Evolutionary conservation across 345 rosid species (phyloP).

Genomic region (Erucastrum elatum): DNA sequence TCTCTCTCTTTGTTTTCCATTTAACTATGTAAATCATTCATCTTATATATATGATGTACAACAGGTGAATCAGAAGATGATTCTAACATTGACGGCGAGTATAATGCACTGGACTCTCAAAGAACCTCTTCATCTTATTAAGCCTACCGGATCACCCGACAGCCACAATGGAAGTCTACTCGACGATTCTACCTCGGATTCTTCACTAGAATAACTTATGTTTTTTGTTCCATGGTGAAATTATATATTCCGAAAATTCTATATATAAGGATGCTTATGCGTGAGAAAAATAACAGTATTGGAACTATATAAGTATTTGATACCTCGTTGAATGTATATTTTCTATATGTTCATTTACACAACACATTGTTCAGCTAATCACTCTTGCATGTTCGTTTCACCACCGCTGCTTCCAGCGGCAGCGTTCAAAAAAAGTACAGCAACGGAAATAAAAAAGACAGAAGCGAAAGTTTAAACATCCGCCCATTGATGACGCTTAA

Average conservation of each 20-base stretch:
- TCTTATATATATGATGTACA: neutral
- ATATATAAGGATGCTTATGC: conserved; percentile 5
- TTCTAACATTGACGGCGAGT: conserved; percentile 87
- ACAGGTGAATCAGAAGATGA: conserved; percentile 99
- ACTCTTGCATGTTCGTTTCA: no score
- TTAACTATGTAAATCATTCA: no score
- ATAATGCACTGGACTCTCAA: conserved; percentile 90
- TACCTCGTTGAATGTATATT: no score
- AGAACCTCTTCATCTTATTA: conserved; percentile 63
- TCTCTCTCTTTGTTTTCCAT: no score
- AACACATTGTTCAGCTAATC: neutral
- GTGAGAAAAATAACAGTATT: conserved; percentile 25
- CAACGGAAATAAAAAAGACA: no score
- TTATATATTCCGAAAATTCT: neutral
- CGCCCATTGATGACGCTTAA: neutral
- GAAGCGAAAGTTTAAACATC: neutral
- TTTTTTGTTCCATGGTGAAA: conserved; percentile 16
- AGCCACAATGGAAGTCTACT: conserved; percentile 54
- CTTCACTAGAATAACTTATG: conserved; percentile 60
- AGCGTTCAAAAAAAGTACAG: no score
- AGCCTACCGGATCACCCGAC: conserved; percentile 61
- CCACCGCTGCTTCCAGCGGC: no score
- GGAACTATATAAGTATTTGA: neutral
- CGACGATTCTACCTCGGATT: conserved; percentile 78
- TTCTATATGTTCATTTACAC: neutral